Evolutionary conservation across 441 rosid species (phyloP).

Genomic region (Euphorbia schlechtendalii): DNA sequence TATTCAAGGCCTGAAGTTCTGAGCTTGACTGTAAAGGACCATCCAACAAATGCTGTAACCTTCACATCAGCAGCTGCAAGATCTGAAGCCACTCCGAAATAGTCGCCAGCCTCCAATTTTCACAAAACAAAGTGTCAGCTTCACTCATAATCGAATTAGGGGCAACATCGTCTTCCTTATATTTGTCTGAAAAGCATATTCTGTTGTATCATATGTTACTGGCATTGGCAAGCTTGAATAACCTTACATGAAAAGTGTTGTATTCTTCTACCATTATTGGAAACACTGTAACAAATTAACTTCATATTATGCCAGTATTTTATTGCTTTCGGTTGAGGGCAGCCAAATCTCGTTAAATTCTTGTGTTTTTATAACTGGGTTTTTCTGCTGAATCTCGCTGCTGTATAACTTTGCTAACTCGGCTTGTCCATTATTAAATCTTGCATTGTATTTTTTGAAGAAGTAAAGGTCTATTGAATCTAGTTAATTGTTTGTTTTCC

Average conservation of each 20-base stretch:
- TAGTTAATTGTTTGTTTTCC: too few relatives aligned
- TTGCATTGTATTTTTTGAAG: too few relatives aligned
- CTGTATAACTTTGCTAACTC: too few relatives aligned
- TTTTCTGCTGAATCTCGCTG: too few relatives aligned
- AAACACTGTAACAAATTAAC: neutral
- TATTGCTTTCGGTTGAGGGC: too few relatives aligned
- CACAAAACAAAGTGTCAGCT: conserved; percentile 1
- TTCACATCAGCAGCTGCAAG: conserved; percentile 42
- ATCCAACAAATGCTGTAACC: conserved; percentile 60
- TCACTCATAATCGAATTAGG: neutral
- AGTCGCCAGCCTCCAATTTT: neutral
- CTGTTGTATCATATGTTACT: neutral
- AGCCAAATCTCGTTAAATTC: too few relatives aligned
- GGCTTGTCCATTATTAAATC: too few relatives aligned
- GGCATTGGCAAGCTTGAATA: too few relatives aligned
- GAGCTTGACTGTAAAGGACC: conserved; percentile 73
- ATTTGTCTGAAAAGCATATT: neutral
- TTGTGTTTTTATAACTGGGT: too few relatives aligned
- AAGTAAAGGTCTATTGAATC: too few relatives aligned
- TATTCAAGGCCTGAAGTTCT: conserved; percentile 89
- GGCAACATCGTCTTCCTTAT: neutral
- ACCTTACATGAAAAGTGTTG: neutral
- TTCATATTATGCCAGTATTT: neutral
- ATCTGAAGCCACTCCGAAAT: conserved; percentile 30
- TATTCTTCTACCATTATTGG: neutral